Conservation (phyloP, 345 rosid genomes). For the Mercurialis annua region DNA sequence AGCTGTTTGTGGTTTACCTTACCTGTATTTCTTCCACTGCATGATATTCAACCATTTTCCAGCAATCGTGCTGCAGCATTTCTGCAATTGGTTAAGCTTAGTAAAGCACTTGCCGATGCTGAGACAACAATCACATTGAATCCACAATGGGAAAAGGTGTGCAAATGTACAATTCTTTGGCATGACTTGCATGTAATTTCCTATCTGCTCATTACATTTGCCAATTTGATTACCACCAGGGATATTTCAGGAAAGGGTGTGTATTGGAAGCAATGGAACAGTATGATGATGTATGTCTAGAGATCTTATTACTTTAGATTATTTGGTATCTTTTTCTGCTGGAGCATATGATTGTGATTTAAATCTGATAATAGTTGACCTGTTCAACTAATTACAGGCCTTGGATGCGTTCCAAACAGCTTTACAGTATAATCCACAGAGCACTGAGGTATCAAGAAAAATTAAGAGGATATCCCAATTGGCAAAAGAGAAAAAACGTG, state of each 20-base stretch:
- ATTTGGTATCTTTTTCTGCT: neutral
- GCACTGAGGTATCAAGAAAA: conserved; percentile 83
- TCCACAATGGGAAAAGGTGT: conserved; percentile 92
- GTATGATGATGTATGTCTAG: conserved; percentile 67
- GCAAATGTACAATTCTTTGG: conserved; percentile 9
- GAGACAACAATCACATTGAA: conserved; percentile 77
- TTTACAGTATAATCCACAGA: conserved; percentile 69
- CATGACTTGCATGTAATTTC: neutral
- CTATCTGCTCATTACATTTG: neutral
- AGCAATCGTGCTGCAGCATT: conserved; percentile 99
- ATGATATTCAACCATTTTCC: conserved; percentile 18
- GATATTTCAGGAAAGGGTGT: conserved; percentile 95
- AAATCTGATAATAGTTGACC: conserved; percentile 5
- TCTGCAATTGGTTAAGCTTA: conserved; percentile 80
- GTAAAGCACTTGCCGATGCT: conserved; percentile 88
- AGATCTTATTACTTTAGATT: conserved; percentile 2
- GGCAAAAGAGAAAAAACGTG: conserved; percentile 75
- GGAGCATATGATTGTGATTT: neutral
- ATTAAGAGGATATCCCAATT: conserved; percentile 68
- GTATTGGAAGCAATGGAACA: conserved; percentile 92
- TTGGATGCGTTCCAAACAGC: conserved; percentile 72
- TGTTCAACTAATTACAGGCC: conserved; percentile 43
- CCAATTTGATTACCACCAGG: conserved; percentile 41
- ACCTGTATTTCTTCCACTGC: neutral
- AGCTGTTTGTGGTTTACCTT: neutral